Evolutionary conservation across 1,284 basidiomycete genomes (phyloP), one percentile per base, ranked within the genome.

Genomic region (Pseudozyma tsukubaensis): DNA sequence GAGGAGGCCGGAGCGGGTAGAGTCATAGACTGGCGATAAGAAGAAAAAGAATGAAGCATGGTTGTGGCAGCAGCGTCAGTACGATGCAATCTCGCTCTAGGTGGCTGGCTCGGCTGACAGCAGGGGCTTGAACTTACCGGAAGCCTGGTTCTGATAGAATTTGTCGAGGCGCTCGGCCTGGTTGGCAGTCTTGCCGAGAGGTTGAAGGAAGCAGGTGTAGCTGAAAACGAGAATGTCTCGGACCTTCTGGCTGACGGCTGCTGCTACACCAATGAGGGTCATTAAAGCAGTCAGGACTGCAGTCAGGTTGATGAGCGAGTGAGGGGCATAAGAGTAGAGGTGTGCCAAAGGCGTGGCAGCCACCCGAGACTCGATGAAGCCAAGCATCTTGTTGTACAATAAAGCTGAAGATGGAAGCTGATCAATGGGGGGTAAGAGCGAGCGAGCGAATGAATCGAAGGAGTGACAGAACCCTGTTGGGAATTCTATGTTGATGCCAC

Each of bases 181-280:
- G 57, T 74, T 83, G 53, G 59, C 44, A 4, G 73, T 76, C 65
- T 83, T 83, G 62, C 83, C 83, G 35, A 84, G 79, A 18, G 83
- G 83, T 53, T 82, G 79, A 7, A 84, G 61, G 77, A 84, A 84
- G 70, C 83, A 84, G 60, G 76, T 81, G 71, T 80, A 84, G 53
- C 79, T 72, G 55, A 84, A 84, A 4, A 80, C 74, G 16, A 83
- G 62, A 1, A 59, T 47, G 11, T 74, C 65, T 29, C 78, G 76
- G 10, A 80, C 53, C 40, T 72, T 76, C n/a, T 50, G 57, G 59
- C 62, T 76, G 36, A 77, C 43, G 18, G 61, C 55, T 45, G 78
- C 72, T 4, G 74, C 70, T 1, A 75, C 42, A 34, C 68, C 70
- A 10, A 77, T 32, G 1, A 72, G 44, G 4, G 63, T 57, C 43